A percentile compares a stretch with the other conserved stretches of the same genome.
Conservation (phyloP, 2,329 filamentous ascomycete genomes). For the Ploettnerulaceae sp. region DNA sequence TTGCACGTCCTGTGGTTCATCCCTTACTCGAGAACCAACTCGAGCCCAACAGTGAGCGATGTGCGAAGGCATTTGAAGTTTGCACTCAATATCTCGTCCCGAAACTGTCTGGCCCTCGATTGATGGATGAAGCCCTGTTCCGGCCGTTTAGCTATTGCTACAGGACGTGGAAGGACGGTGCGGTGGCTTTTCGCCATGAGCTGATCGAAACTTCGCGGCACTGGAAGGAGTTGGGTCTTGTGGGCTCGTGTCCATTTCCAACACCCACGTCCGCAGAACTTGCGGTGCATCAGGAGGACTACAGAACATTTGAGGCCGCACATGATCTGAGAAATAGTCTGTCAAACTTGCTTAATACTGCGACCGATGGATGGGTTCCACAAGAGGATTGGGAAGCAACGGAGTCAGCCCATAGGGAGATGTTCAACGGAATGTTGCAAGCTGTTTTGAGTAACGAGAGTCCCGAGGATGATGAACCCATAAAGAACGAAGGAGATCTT, state of each 20-base stretch:
- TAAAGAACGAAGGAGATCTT: conserved; percentile 1
- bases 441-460: background rate
- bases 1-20: conserved; percentile 28
- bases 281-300: conserved; percentile 13
- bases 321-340: conserved; percentile 20
- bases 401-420: conserved; percentile 1
- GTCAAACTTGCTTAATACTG: conserved; percentile 9
- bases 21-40: conserved; percentile 25
- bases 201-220: conserved; percentile 37
- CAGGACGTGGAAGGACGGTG: conserved; percentile 39
- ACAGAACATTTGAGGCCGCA: conserved; percentile 18
- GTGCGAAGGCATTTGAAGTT: conserved; percentile 32
- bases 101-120: conserved; percentile 32
- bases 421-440: conserved; percentile 7
- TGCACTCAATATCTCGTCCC: conserved; percentile 32
- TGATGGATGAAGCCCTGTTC: conserved; percentile 36
- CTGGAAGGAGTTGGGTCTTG: conserved; percentile 38
- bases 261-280: conserved; percentile 20
- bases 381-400: conserved; percentile 21
- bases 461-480: conserved; percentile 4
- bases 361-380: conserved; percentile 25
- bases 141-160: conserved; percentile 39
- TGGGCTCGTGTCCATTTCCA: conserved; percentile 31
- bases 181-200: conserved; percentile 37
- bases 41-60: conserved; percentile 24